Base-by-base conservation (phyloP, 2,329 filamentous ascomycete species). In the Colletotrichum tropicicola region DNA sequence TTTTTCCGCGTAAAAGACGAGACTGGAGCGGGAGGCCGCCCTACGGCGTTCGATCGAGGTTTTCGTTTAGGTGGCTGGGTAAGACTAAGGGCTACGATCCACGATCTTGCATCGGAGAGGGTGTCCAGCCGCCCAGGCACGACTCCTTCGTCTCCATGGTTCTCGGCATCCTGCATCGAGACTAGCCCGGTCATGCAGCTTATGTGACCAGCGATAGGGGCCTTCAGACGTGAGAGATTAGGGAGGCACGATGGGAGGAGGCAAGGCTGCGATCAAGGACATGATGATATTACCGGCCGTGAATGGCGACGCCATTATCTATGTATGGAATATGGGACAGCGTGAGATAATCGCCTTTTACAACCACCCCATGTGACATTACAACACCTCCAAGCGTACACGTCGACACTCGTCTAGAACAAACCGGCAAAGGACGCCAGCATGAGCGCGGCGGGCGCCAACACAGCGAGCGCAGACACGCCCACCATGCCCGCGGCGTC, bases 41-140 rank as follows among this genome's bases (percentile, higher is more conserved):
- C 4, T 5, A 35, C 8, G 10, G 15, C 8, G 12, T 15, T 12
- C 5, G 32, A 10, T 15, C 10, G 32, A 12, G 32, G 30, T 13
- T 9, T 35, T 9, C 4, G 30, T 9, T 13, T 35, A 13, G 6
- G 0, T 23, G 23, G 35, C 13, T 17, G 49, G 32, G 8, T 21
- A 8, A 30, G 17, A 15, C 7, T 15, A 37, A n/a, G n/a, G 8
- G 21, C 39, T 19, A 13, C 12, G 28, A 60, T 45, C 51, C 30
- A 30, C 58, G 43, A 56, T 61, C 58, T 56, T 54, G 58, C 58
- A 53, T 45, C 32, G 3, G 43, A 47, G 37, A 47, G 25, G 49
- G 39, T 60, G 39, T 23, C 1, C 19, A 8, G 15, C 39, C 27
- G 19, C 12, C 21, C 17, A 30, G 21, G 13, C 43, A 23, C 43